A percentile compares a stretch with the other conserved stretches of the same genome.
Evolutionary conservation across 1,139 yeast genomes (phyloP).

Genomic region (Debaryomyces sp.): DNA sequence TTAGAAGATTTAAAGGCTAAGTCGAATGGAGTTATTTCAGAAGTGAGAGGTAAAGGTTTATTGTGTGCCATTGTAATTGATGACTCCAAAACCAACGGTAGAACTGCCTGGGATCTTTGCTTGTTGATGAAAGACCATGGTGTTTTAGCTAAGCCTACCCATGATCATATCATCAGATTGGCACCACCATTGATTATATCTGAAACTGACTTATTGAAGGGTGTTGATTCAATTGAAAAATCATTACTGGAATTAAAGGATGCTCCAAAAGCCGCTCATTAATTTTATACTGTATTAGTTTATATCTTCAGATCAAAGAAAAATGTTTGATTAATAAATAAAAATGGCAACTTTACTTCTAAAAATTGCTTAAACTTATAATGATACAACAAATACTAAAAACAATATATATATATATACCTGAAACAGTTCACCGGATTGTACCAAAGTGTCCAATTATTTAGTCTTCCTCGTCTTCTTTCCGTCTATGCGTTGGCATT

Average conservation of each 20-base stretch:
- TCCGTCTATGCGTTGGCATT: slow-evolving; percentile 43
- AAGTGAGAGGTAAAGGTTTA: slow-evolving; percentile 92
- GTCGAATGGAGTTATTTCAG: slow-evolving; percentile 76
- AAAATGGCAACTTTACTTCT: background rate
- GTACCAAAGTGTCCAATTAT: background rate
- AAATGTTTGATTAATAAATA: background rate
- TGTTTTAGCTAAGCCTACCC: slow-evolving; percentile 95
- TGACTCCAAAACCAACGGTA: slow-evolving; percentile 78
- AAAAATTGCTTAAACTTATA: background rate
- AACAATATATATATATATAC: background rate
- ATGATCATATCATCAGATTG: slow-evolving; percentile 90
- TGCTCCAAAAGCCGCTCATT: slow-evolving; percentile 49
- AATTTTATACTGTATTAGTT: slow-evolving; percentile 11
- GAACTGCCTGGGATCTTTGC: slow-evolving; percentile 97
- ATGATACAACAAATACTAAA: background rate
- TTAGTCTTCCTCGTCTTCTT: slow-evolving; percentile 63
- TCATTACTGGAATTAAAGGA: slow-evolving; percentile 63
- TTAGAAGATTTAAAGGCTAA: slow-evolving; percentile 61
- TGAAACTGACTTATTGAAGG: slow-evolving; percentile 81
- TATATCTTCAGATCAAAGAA: background rate
- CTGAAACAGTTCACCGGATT: background rate
- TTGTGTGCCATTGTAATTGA: slow-evolving; percentile 92
- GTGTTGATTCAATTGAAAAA: slow-evolving; percentile 70
- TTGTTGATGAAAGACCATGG: slow-evolving; percentile 86
- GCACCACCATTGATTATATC: slow-evolving; percentile 96